Conservation (phyloP, 73 alveolate genomes). For the Paramecium tetraurelia region DNA sequence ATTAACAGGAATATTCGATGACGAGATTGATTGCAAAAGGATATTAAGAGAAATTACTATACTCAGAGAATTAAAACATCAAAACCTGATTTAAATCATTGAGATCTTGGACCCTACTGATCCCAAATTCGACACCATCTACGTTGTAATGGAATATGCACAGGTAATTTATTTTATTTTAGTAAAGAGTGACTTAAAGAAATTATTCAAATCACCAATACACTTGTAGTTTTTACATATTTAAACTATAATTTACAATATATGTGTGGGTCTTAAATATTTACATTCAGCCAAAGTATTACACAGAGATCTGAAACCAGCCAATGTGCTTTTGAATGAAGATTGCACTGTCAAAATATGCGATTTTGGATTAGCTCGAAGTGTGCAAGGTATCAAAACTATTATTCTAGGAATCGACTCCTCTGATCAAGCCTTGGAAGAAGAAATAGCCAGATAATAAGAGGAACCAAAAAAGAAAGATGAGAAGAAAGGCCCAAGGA, state of each 20-base stretch:
- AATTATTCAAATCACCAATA: constrained; percentile 77
- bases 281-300: constrained; percentile 88
- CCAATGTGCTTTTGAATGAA: constrained; percentile 89
- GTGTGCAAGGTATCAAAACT: constrained; percentile 37
- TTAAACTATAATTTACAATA: constrained; percentile 79
- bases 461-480: constrained; percentile 17
- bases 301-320: constrained; percentile 96
- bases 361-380: constrained; percentile 92
- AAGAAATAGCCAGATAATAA: not conserved
- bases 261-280: constrained; percentile 83
- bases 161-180: not conserved
- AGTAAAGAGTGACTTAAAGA: constrained; percentile 74
- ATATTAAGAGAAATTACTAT: constrained; percentile 83
- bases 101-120: constrained; percentile 79
- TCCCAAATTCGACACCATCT: constrained; percentile 71
- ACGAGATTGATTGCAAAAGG: constrained; percentile 90
- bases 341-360: constrained; percentile 88
- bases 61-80: constrained; percentile 75
- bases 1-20: constrained; percentile 83
- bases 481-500: constrained; percentile 30
- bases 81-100: constrained; percentile 66
- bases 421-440: constrained; percentile 33
- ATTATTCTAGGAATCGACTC: constrained; percentile 41
- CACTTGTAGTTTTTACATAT: constrained; percentile 75
- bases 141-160: constrained; percentile 80